Percentiles rank a stretch among this genome's conserved stretches.
Conservation (phyloP, 2,329 filamentous ascomycete genomes). For the Colletotrichum tropicale region DNA sequence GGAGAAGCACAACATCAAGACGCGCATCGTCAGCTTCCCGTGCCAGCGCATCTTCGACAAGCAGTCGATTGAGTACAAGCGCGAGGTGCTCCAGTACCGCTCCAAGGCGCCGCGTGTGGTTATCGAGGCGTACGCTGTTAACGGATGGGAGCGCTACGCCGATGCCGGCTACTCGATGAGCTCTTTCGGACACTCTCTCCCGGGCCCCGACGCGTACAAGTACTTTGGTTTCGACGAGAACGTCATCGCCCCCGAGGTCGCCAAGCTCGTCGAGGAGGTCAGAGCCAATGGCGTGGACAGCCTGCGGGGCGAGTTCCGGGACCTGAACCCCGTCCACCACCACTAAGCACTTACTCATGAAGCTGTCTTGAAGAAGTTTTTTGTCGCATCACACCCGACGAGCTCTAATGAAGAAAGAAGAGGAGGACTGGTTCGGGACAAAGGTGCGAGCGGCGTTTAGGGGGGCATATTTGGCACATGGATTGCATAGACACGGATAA, state of each 20-base stretch:
- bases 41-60: constrained; percentile 47
- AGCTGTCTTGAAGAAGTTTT: not conserved
- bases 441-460: not conserved
- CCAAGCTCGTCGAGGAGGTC: constrained; percentile 29
- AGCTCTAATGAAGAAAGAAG: not conserved
- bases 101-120: constrained; percentile 54
- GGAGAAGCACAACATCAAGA: constrained; percentile 38
- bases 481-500: constrained; percentile 12
- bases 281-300: constrained; percentile 23
- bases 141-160: constrained; percentile 66
- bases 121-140: constrained; percentile 63
- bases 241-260: constrained; percentile 42
- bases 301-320: constrained; percentile 28
- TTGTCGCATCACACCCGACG: not conserved
- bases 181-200: constrained; percentile 60
- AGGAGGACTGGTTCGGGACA: not conserved
- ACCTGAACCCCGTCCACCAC: constrained; percentile 23
- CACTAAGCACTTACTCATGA: not conserved
- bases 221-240: constrained; percentile 55
- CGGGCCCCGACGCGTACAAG: constrained; percentile 56
- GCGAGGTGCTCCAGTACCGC: constrained; percentile 46
- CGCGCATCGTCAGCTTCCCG: constrained; percentile 48
- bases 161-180: constrained; percentile 60
- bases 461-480: not conserved
- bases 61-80: constrained; percentile 48